Evolutionary conservation across 2,329 filamentous ascomycete genomes (phyloP), one percentile per base, ranked within the genome.

Genomic region (Aspergillus pseudoterreus): DNA sequence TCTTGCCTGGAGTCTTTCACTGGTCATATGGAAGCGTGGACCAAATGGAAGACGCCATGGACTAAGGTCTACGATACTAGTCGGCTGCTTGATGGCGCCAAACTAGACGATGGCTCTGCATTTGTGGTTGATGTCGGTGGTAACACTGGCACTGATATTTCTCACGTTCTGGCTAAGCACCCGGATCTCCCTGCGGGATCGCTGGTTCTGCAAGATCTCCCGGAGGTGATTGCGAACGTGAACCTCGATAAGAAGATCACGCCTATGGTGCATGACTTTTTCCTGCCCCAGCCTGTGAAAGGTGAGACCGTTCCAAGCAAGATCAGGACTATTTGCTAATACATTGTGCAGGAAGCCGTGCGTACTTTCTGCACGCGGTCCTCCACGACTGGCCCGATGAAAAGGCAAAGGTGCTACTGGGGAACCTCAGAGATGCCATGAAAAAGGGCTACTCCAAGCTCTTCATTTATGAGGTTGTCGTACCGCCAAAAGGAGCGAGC

Each of bases 371-470:
- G 62, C 71, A 75, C 50, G 68, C 66, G 2, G 62, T 75, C 4
- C 61, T 76, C 1, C 73, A 78, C 44, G 71, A 77, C 53, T 76
- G 71, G 69, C 63, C 68, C 0, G 69, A 75, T n/a, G 61, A 65
- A 4, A 61, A 66, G 10, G 67, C 64, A 21, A 54, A 59, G 11
- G 42, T 62, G 10, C 65, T 75, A 8, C 58, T 76, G 1, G 19
- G 22, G 0, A 59, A 67, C 9, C 59, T 66, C 6, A 63, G 50
- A 15, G 51, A 54, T 4, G 72, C 70, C 0, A 75, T 76, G 71
- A 58, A 58, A 21, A 65, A 62, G n/a, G 68, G 68, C 0, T 72
- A 70, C 45, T 71, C 67, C 10, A 72, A 68, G 53, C 56, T 74
- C 0, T 51, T 75, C 0, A 62, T 74, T 30, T 69, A 74, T 21